These are phyloP conservation scores for Sorghum bicolor DNA, from an alignment of 176 grass and related monocot genomes.

Conservation along the genomic window DNA sequence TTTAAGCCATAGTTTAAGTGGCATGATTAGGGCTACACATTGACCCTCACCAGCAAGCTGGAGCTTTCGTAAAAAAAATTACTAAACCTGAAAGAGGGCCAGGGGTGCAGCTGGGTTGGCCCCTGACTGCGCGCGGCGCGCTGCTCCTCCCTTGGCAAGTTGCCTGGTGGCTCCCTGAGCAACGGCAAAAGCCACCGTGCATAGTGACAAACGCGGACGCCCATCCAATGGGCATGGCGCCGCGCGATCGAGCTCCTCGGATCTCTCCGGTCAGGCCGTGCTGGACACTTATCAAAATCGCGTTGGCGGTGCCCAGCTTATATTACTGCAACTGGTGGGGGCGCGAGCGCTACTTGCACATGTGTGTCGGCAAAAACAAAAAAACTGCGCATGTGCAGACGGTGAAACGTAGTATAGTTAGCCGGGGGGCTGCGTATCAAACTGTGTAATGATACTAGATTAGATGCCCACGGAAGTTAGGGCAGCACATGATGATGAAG, in stretches of 20 bases:
- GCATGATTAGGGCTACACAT: conserved; percentile 27
- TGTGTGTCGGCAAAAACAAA: conserved; percentile 25
- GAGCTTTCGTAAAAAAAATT: background rate
- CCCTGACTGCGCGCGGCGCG: conserved; percentile 27
- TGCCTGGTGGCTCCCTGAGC: background rate
- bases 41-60: conserved; percentile 21
- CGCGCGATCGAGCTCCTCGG: conserved; percentile 6
- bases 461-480: too few species aligned
- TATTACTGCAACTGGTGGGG: conserved; percentile 4
- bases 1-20: conserved; percentile 13
- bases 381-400: conserved; percentile 14
- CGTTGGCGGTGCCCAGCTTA: background rate
- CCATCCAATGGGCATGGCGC: conserved; percentile 4
- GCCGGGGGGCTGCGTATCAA: too few species aligned
- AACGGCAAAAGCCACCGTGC: conserved; percentile 24
- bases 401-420: background rate
- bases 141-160: background rate
- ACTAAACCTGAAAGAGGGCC: background rate
- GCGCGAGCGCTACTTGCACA: background rate
- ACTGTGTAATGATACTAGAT: too few species aligned
- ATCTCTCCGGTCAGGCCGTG: conserved; percentile 28
- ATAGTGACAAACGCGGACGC: background rate
- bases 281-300: conserved; percentile 3
- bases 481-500: too few species aligned
- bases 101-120: background rate